phyloP scores from a whole-genome alignment of 345 rosid genomes.

The Salix caprea region DNA sequence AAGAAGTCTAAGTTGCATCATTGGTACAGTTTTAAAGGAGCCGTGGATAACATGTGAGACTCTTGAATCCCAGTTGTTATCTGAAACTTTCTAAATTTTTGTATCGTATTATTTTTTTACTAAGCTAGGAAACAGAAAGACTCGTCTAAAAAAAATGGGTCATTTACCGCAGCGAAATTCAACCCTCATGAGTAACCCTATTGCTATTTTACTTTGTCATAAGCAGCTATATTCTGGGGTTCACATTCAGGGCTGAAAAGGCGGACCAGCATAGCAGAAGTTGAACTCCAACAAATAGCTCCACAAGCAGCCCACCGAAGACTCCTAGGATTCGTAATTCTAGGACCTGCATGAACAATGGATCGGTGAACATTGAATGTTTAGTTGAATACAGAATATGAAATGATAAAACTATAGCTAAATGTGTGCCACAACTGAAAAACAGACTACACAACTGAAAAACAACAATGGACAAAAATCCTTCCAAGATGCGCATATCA shows the following conservation, averaged over 20 bases:
- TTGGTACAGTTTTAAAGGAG: too few relatives aligned
- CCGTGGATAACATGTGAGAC: too few relatives aligned
- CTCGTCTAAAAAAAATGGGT: not conserved
- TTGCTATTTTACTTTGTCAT: slow-evolving; percentile 35
- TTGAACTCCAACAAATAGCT: slow-evolving; percentile 61
- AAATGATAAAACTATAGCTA: not conserved
- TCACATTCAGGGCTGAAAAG: slow-evolving; percentile 92
- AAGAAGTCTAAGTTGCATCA: too few relatives aligned
- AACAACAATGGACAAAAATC: not conserved
- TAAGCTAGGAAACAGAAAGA: too few relatives aligned
- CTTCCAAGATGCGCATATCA: not conserved
- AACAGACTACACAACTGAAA: not conserved
- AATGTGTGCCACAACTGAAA: not conserved
- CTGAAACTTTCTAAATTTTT: too few relatives aligned
- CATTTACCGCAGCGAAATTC: not conserved
- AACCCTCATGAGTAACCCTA: not conserved
- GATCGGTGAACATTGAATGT: not conserved
- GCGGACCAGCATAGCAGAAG: slow-evolving; percentile 66
- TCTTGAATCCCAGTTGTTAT: too few relatives aligned
- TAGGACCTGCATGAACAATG: slow-evolving; percentile 43
- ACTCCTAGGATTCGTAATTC: slow-evolving; percentile 55
- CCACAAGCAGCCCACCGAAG: slow-evolving; percentile 93
- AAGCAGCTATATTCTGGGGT: slow-evolving; percentile 88
- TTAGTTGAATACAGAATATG: not conserved
- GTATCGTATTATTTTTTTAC: too few relatives aligned